A percentile compares a stretch with the other conserved stretches of the same genome.
phyloP scores from a whole-genome alignment of 306 rosid genomes.

The Hippophae rhamnoides region DNA sequence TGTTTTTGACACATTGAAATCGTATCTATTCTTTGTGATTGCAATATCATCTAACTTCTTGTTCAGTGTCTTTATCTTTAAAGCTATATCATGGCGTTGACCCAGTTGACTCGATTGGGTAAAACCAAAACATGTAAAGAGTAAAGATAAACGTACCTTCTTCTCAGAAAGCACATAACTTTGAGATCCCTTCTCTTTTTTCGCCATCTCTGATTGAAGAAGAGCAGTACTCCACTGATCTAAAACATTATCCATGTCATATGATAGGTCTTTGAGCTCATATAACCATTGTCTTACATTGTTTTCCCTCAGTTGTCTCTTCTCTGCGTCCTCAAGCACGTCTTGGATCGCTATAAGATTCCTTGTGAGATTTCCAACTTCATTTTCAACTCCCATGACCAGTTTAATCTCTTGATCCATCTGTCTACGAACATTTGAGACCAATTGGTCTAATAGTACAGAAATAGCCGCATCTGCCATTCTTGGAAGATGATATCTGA shows the following conservation, averaged over 20 bases:
- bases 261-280: conserved; percentile 1
- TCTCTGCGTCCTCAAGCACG: conserved; percentile 12
- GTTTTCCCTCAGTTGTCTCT: background rate
- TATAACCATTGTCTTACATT: conserved; percentile 1
- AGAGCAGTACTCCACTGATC: conserved; percentile 16
- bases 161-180: background rate
- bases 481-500: background rate
- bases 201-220: background rate
- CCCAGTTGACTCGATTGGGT: background rate
- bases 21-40: background rate
- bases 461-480: background rate
- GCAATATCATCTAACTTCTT: background rate
- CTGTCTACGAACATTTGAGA: background rate
- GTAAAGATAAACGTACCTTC: conserved; percentile 10
- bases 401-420: background rate
- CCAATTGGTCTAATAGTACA: conserved; percentile 1
- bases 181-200: background rate
- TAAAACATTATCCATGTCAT: conserved; percentile 9
- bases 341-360: background rate
- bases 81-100: conserved; percentile 3
- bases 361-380: background rate
- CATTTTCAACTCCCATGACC: conserved; percentile 2
- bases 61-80: conserved; percentile 4
- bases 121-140: background rate
- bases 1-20: background rate